phyloP scores from a whole-genome alignment of 306 rosid species.

The Urtica urens region DNA sequence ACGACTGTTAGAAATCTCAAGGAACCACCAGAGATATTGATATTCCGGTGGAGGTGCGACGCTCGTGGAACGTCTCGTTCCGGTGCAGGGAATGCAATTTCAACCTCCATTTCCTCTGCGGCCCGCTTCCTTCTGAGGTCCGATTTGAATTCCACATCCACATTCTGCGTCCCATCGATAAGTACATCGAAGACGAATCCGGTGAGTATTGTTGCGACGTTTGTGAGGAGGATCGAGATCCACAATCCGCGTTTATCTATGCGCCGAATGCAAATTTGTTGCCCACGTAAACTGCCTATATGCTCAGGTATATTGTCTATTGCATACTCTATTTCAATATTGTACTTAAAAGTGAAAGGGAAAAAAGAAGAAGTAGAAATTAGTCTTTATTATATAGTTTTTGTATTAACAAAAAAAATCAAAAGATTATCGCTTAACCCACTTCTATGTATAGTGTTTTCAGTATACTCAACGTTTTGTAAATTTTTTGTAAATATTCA shows the following conservation, averaged over 20 bases:
- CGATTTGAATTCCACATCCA: neutral
- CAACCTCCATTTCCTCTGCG: constrained; percentile 5
- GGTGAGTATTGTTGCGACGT: neutral
- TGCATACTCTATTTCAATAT: too few species aligned
- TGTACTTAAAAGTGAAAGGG: too few species aligned
- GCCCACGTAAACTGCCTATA: constrained; percentile 1
- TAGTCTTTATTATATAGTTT: too few species aligned
- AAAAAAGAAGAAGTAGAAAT: too few species aligned
- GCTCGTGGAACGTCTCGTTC: neutral
- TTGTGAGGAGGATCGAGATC: constrained; percentile 8
- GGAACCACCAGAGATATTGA: too few species aligned
- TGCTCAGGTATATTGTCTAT: neutral
- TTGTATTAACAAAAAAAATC: too few species aligned
- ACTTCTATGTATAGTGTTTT: too few species aligned
- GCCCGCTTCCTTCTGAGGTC: constrained; percentile 3
- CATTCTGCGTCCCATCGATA: neutral
- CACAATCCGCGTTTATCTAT: neutral
- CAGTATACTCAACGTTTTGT: too few species aligned
- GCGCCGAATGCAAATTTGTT: neutral
- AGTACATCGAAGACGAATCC: neutral
- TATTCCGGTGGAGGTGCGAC: neutral
- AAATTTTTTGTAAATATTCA: neutral
- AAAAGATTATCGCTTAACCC: too few species aligned
- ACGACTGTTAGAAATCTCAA: neutral
- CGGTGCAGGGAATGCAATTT: neutral